Evolutionary conservation across 2,329 filamentous ascomycete genomes (phyloP), one percentile per base, ranked within the genome.

Genomic region (Exophiala lecanii-corni): DNA sequence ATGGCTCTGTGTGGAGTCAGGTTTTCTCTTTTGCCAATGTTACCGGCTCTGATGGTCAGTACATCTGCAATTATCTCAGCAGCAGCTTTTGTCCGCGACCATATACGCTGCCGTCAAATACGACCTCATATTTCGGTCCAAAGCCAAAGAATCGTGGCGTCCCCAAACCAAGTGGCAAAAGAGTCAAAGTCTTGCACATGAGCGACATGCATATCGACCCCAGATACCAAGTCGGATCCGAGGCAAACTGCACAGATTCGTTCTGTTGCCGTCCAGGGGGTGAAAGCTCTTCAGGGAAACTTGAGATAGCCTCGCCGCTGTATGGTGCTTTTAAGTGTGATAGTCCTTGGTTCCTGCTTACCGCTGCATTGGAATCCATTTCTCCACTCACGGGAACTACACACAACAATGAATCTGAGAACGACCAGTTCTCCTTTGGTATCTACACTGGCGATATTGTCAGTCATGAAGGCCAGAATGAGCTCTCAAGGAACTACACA

Each of bases 361-460:
- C 78, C 4, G 73, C 75, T 6, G 76, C 74, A 13, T 58, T 79
- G 12, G 70, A 79, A 57, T 72, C 76, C 2, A 69, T 79, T 28
- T 72, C 66, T 1, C 70, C 76, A 5, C 56, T 80, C 55, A 79
- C 76, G 2, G 76, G 76, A 3, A 79, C 75, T 6, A 70, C 68
- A 3, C 59, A 61, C 25, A 55, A 66, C 5, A 55, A 67, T n/a
- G 56, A 58, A 17, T 50, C 66, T 2, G 55, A 68, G 3, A 66
- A 71, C 4, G 43, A 54, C 26, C 49, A 52, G 12, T 63, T 76
- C 7, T 76, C 69, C 1, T 77, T 73, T 65, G 71, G 72, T 0
- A 59, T 79, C 15, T 79, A 78, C 53, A 79, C 75, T 2, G 75
- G 76, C 5, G 76, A 79, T 53, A 59, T 79, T 12, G 70, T 75